Conservation (phyloP, 2,329 filamentous ascomycete species). For the Neofusicoccum umdonicola region DNA sequence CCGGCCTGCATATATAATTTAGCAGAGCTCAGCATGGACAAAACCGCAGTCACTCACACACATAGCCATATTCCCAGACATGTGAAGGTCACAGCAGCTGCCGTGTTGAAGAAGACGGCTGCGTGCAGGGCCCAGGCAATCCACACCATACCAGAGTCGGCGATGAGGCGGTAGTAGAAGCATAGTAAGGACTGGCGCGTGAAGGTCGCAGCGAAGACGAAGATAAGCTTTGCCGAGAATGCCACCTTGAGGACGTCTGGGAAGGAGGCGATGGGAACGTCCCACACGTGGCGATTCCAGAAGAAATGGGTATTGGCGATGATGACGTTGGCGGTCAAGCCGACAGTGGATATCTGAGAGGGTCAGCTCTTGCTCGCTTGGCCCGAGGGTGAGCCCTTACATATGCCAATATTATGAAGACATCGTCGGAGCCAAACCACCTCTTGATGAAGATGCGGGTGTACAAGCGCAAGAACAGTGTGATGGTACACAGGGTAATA, state of each 20-base stretch:
- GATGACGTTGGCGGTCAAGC: conserved; percentile 38
- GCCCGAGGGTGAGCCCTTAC: conserved; percentile 25
- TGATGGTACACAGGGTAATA: conserved; percentile 35
- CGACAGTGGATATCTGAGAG: conserved; percentile 37
- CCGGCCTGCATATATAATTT: conserved; percentile 27
- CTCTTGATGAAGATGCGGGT: conserved; percentile 41
- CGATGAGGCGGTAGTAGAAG: conserved; percentile 47
- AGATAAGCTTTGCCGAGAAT: conserved; percentile 43
- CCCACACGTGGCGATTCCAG: conserved; percentile 46
- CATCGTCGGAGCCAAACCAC: conserved; percentile 45
- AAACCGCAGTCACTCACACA: conserved; percentile 24
- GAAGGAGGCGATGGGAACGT: conserved; percentile 33
- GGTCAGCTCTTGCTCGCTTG: not conserved
- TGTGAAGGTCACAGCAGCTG: conserved; percentile 39
- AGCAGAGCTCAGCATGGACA: not conserved
- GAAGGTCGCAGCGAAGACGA: conserved; percentile 42
- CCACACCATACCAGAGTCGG: conserved; percentile 38
- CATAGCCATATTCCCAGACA: conserved; percentile 41
- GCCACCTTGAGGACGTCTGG: conserved; percentile 37
- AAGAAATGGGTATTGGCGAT: conserved; percentile 42
- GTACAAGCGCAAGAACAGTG: conserved; percentile 40
- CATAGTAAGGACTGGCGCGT: conserved; percentile 45
- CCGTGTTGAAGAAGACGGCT: conserved; percentile 37
- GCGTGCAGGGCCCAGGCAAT: conserved; percentile 42
- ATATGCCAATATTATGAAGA: conserved; percentile 40